A percentile compares a stretch with the other conserved stretches of the same genome.
Conservation (phyloP, 768 basidiomycete species). For the Clavulina sp. region DNA sequence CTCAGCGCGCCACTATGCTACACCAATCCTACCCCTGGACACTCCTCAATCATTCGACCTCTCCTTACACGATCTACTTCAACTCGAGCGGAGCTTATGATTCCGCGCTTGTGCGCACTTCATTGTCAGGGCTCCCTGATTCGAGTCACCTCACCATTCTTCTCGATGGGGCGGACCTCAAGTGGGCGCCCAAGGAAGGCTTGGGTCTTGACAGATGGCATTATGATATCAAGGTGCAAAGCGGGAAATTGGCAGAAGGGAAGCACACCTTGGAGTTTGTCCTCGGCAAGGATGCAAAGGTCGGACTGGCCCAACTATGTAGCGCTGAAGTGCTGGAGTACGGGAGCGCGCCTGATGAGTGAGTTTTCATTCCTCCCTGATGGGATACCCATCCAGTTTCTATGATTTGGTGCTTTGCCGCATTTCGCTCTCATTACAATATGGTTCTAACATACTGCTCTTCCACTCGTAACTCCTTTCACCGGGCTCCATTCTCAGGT, state of each 20-base stretch:
- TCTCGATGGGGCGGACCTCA: slow-evolving; percentile 42
- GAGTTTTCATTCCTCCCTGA: too few species aligned
- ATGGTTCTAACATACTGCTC: neutral
- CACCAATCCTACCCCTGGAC: slow-evolving; percentile 64
- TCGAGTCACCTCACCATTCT: slow-evolving; percentile 35
- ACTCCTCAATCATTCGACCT: slow-evolving; percentile 35
- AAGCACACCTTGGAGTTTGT: slow-evolving; percentile 42
- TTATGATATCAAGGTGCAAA: slow-evolving; percentile 34
- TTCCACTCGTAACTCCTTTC: neutral
- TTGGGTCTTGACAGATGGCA: slow-evolving; percentile 62
- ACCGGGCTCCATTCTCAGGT: slow-evolving; percentile 25
- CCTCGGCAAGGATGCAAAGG: slow-evolving; percentile 29
- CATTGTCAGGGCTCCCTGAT: slow-evolving; percentile 49
- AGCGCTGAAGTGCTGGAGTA: slow-evolving; percentile 60
- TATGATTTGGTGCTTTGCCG: too few species aligned
- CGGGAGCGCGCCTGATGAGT: slow-evolving; percentile 36
- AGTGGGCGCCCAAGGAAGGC: slow-evolving; percentile 36
- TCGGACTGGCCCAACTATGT: slow-evolving; percentile 54
- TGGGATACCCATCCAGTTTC: too few species aligned
- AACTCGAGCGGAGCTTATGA: slow-evolving; percentile 44
- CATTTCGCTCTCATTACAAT: too few species aligned
- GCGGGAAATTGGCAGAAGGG: slow-evolving; percentile 25
- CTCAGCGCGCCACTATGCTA: slow-evolving; percentile 58
- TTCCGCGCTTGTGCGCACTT: slow-evolving; percentile 47
- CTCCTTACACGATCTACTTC: slow-evolving; percentile 44